These are phyloP conservation scores for Domatiomyces globalis DNA, from an alignment of 2,329 filamentous ascomycete genomes.

Conservation along the genomic window DNA sequence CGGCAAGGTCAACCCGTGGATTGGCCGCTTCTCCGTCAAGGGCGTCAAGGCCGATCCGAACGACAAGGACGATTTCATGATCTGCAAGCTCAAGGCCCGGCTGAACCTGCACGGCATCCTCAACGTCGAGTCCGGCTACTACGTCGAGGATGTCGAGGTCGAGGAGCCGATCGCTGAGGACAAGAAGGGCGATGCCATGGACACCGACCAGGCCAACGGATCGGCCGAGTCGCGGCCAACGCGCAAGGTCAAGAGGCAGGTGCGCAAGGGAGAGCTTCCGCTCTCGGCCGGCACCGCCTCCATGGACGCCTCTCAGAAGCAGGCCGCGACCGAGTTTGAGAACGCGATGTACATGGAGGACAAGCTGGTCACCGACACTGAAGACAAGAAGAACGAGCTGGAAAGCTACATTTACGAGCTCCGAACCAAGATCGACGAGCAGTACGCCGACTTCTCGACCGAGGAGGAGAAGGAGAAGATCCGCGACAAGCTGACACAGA, in stretches of 20 bases:
- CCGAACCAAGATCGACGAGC: constrained; percentile 85
- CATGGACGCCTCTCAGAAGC: constrained; percentile 55
- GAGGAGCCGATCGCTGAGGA: constrained; percentile 82
- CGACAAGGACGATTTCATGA: constrained; percentile 89
- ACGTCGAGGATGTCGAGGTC: constrained; percentile 92
- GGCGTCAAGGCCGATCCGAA: constrained; percentile 73
- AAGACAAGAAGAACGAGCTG: constrained; percentile 99
- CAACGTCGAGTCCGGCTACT: constrained; percentile 94
- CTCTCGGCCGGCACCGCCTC: constrained; percentile 71
- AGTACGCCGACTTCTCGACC: constrained; percentile 74
- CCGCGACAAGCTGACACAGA: constrained; percentile 64
- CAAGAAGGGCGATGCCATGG: constrained; percentile 45
- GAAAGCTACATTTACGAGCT: constrained; percentile 96
- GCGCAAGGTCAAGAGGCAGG: constrained; percentile 98
- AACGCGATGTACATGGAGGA: constrained; percentile 90
- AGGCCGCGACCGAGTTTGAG: constrained; percentile 65
- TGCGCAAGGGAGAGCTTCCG: constrained; percentile 89
- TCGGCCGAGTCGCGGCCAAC: constrained; percentile 63
- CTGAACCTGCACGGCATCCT: constrained; percentile 92
- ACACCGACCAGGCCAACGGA: constrained; percentile 53
- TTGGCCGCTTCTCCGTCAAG: constrained; percentile 96
- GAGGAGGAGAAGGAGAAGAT: constrained; percentile 88
- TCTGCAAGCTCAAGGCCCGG: constrained; percentile 97
- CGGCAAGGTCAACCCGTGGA: constrained; percentile 85
- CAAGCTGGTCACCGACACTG: constrained; percentile 94